Conservation (phyloP, 2,329 filamentous ascomycete species). For the Uncinocarpus reesii region DNA sequence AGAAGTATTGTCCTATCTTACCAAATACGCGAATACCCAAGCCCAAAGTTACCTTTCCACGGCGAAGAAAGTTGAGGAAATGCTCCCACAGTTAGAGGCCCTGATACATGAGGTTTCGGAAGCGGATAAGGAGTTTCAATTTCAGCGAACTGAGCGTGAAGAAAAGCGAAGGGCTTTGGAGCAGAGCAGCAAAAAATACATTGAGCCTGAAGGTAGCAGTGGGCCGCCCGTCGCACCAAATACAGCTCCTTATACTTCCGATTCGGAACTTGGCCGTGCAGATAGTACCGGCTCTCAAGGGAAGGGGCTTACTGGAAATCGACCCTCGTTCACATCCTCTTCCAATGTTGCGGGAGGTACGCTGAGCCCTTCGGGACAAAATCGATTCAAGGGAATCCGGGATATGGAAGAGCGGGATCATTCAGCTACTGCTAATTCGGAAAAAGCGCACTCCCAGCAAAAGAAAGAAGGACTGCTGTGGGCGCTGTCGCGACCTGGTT, state of each 20-base stretch:
- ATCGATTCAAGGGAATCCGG: constrained; percentile 78
- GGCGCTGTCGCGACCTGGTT: constrained; percentile 85
- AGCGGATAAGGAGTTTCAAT: constrained; percentile 92
- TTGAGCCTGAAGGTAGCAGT: constrained; percentile 53
- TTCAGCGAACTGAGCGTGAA: constrained; percentile 87
- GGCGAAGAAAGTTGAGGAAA: constrained; percentile 74
- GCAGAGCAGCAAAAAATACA: constrained; percentile 67
- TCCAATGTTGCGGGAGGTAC: constrained; percentile 22
- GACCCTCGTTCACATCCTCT: constrained; percentile 38
- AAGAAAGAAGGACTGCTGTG: constrained; percentile 90
- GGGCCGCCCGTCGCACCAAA: constrained; percentile 27
- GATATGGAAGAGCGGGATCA: constrained; percentile 78
- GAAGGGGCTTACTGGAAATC: constrained; percentile 41
- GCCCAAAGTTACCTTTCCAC: constrained; percentile 71
- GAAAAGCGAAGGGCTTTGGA: constrained; percentile 85
- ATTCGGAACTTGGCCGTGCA: constrained; percentile 60
- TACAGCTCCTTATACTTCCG: constrained; percentile 45
- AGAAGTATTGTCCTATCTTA: constrained; percentile 87
- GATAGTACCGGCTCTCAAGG: constrained; percentile 65
- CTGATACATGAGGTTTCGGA: constrained; percentile 79
- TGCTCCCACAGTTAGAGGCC: constrained; percentile 83
- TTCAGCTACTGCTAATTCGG: constrained; percentile 43
- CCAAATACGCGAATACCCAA: constrained; percentile 85
- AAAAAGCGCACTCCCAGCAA: constrained; percentile 52
- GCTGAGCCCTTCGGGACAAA: constrained; percentile 28